A percentile compares a stretch with the other conserved stretches of the same genome.
Conservation (phyloP, 306 rosid species). For the Dalbergia oliveri region DNA sequence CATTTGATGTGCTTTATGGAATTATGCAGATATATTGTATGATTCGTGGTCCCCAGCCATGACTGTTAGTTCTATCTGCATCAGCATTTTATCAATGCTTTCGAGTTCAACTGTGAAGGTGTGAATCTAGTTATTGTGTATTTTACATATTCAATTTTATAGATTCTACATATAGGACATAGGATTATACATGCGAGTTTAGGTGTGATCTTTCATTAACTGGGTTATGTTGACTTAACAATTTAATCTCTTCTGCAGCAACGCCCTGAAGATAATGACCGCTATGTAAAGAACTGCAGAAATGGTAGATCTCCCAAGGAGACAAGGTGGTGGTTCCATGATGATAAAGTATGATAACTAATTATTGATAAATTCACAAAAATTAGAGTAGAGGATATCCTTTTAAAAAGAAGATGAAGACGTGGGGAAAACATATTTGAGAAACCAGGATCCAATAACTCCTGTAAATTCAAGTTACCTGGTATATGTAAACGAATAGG, state of each 20-base stretch:
- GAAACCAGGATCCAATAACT: constrained; percentile 63
- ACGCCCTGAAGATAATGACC: constrained; percentile 99
- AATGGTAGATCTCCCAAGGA: constrained; percentile 99
- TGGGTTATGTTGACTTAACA: too few relatives aligned
- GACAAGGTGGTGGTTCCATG: constrained; percentile 99
- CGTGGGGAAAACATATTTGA: constrained; percentile 51
- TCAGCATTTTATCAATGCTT: constrained; percentile 99
- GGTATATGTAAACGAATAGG: constrained; percentile 78
- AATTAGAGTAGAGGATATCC: constrained; percentile 62
- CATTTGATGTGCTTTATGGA: constrained; percentile 39
- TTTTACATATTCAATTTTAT: neutral
- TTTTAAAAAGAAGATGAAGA: constrained; percentile 56
- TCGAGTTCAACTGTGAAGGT: constrained; percentile 98
- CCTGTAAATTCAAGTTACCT: constrained; percentile 76
- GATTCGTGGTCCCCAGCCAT: constrained; percentile 99
- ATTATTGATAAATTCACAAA: constrained; percentile 52
- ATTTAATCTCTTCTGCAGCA: constrained; percentile 60
- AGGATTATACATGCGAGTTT: too few relatives aligned
- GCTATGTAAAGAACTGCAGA: constrained; percentile 98
- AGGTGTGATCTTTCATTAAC: too few relatives aligned
- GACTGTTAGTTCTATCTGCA: constrained; percentile 99
- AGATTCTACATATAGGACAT: too few relatives aligned
- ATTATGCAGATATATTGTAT: constrained; percentile 87
- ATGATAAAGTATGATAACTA: constrained; percentile 81
- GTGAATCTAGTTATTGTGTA: constrained; percentile 39